These are phyloP conservation scores for Eutrema heterophyllum DNA, from an alignment of 345 rosid species.

Conservation along the genomic window DNA sequence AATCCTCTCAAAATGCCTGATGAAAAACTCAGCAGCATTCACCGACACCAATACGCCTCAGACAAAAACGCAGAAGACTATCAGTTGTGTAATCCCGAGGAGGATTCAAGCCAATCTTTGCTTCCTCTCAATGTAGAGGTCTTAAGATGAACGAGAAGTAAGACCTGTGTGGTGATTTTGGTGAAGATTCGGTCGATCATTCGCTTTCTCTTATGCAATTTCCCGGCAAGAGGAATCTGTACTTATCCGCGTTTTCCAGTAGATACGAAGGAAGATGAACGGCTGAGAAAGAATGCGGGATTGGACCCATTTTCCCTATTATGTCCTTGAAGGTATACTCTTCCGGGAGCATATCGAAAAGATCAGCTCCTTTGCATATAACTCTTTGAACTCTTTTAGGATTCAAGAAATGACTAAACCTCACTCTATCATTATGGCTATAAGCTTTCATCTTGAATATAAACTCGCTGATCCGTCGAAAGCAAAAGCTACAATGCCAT, in stretches of 20 bases:
- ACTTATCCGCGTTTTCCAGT: conserved; percentile 55
- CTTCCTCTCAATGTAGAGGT: conserved; percentile 19
- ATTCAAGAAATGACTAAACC: conserved; percentile 60
- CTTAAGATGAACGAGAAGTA: conserved; percentile 4
- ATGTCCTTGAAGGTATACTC: conserved; percentile 74
- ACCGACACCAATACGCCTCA: conserved; percentile 23
- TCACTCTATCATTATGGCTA: conserved; percentile 71
- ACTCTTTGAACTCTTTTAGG: conserved; percentile 66
- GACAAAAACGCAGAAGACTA: conserved; percentile 11
- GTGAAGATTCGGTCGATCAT: conserved; percentile 19
- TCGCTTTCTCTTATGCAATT: conserved; percentile 53
- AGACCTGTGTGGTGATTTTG: conserved; percentile 5
- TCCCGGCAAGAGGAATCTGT: conserved; percentile 61
- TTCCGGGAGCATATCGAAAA: conserved; percentile 79
- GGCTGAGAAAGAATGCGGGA: conserved; percentile 72
- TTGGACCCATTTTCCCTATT: conserved; percentile 75
- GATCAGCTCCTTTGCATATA: conserved; percentile 72
- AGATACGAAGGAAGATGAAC: conserved; percentile 73
- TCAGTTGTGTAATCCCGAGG: conserved; percentile 21
- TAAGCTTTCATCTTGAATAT: conserved; percentile 78
- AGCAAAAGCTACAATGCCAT: conserved; percentile 86
- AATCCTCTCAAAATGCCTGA: conserved; percentile 15
- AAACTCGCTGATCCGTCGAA: conserved; percentile 61
- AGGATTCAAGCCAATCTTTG: conserved; percentile 16
- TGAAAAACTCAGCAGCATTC: conserved; percentile 19